Evolutionary conservation across 176 grass and related monocot genomes (phyloP), one percentile per base, ranked within the genome.

Genomic region (Oryza officinalis): DNA sequence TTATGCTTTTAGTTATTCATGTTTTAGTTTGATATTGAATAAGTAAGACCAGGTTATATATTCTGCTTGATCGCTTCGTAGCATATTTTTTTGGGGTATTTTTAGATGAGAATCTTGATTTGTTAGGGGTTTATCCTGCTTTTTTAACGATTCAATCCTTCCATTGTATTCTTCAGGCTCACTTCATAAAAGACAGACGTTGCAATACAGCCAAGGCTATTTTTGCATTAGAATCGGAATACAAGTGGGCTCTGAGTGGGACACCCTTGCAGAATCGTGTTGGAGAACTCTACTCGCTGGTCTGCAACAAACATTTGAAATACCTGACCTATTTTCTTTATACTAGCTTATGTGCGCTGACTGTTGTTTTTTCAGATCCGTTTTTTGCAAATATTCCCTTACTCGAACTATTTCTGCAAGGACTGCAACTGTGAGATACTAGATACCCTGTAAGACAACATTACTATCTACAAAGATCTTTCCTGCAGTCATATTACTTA

Each of bases 201-300:
- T 87, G 63, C 65, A 98, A 95, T 84, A 98, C 96, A 83, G 93
- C 96, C 31, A 93, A 46, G 86, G 96, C 96, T 71, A 59, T 98
- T 90, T 98, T 98, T 90, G 87, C 65, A 46, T 82, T 98, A 43
- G 85, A 95, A 69, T 94, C 93, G 1, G 87, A 85, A 68, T 95
- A 92, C 86, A 98, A 90, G 86, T 98, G 96, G 96, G 96, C 96
- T 60, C 77, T 98, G 64, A 98, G 96, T 85, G 96, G 96, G n/a
- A 98, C 96, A 79, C 96, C 96, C 23, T 82, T 98, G 68, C 93
- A 98, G 78, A 98, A 98, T 78, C 89, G 96, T 80, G 91, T 98
- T 81, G 96, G 96, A 90, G 96, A 98, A 81, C 93, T 98, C 79
- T 98, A 98, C 80, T 98, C 96, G 1, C 85, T 98, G 89, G 96